These are phyloP conservation scores for Aspergillus panamensis DNA, from an alignment of 495 filamentous ascomycete genomes.

Conservation along the genomic window DNA sequence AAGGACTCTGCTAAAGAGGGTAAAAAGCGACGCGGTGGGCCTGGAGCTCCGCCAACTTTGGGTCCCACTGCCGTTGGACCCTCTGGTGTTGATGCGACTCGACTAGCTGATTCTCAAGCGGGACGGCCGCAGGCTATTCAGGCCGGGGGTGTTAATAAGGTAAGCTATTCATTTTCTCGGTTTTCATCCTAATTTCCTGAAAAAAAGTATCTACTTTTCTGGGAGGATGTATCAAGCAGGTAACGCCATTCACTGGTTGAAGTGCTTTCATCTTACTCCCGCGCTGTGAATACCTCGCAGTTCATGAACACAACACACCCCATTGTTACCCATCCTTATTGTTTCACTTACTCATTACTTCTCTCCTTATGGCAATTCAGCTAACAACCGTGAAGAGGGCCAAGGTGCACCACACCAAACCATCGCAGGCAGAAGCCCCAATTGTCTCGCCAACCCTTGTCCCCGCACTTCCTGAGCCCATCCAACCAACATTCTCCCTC, in stretches of 20 bases:
- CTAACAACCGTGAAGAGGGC: conserved; percentile 46
- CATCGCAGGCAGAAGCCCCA: conserved; percentile 58
- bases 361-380: conserved; percentile 12
- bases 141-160: conserved; percentile 51
- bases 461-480: conserved; percentile 79
- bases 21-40: conserved; percentile 69
- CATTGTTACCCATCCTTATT: background rate
- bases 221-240: no score
- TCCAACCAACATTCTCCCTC: conserved; percentile 60
- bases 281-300: background rate
- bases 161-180: conserved; percentile 23
- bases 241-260: no score
- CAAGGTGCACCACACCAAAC: conserved; percentile 61
- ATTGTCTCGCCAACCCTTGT: conserved; percentile 83
- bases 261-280: no score
- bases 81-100: conserved; percentile 33
- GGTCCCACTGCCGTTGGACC: conserved; percentile 32
- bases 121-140: conserved; percentile 33
- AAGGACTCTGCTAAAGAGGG: conserved; percentile 63
- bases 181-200: background rate
- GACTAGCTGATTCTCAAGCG: conserved; percentile 36
- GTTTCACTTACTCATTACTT: background rate
- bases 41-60: conserved; percentile 30
- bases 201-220: no score
- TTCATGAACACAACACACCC: background rate